These are phyloP conservation scores for Ploettnerulaceae sp. DNA, from an alignment of 2,329 filamentous ascomycete genomes.

Conservation along the genomic window DNA sequence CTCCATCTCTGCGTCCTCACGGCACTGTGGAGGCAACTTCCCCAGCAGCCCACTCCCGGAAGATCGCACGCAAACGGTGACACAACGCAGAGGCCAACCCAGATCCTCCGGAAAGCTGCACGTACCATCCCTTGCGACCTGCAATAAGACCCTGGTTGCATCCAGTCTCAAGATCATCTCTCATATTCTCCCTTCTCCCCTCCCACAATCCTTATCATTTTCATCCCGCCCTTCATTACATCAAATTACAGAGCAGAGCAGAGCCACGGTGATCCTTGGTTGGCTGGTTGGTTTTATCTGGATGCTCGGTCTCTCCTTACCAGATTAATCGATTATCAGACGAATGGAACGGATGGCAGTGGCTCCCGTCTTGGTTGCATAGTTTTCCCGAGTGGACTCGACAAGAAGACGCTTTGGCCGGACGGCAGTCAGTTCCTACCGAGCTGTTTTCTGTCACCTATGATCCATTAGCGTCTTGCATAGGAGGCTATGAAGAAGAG, in stretches of 20 bases:
- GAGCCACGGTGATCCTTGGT: constrained; percentile 5
- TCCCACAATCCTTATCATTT: too few species aligned
- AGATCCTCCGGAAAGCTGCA: constrained; percentile 15
- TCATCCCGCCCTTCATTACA: constrained; percentile 7
- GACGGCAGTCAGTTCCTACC: constrained; percentile 7
- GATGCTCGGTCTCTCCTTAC: constrained; percentile 3
- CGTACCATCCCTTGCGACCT: constrained; percentile 10
- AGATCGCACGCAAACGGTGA: constrained; percentile 19
- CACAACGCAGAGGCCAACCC: constrained; percentile 13
- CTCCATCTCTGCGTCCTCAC: not conserved
- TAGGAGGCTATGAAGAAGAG: not conserved
- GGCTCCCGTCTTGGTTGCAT: constrained; percentile 9
- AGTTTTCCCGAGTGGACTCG: constrained; percentile 13
- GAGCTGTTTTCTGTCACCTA: not conserved
- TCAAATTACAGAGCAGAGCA: not conserved
- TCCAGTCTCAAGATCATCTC: constrained; percentile 17
- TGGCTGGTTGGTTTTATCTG: constrained; percentile 6
- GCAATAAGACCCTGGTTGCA: constrained; percentile 13
- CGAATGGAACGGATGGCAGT: constrained; percentile 9
- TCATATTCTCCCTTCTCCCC: constrained; percentile 9
- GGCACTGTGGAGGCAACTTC: not conserved
- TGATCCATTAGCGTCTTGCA: not conserved
- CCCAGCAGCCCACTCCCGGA: constrained; percentile 12
- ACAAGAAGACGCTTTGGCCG: constrained; percentile 12
- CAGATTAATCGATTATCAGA: constrained; percentile 3